Evolutionary conservation across 495 filamentous ascomycete genomes (phyloP), one percentile per base, ranked within the genome.

Genomic region (Aspergillus cristatus): DNA sequence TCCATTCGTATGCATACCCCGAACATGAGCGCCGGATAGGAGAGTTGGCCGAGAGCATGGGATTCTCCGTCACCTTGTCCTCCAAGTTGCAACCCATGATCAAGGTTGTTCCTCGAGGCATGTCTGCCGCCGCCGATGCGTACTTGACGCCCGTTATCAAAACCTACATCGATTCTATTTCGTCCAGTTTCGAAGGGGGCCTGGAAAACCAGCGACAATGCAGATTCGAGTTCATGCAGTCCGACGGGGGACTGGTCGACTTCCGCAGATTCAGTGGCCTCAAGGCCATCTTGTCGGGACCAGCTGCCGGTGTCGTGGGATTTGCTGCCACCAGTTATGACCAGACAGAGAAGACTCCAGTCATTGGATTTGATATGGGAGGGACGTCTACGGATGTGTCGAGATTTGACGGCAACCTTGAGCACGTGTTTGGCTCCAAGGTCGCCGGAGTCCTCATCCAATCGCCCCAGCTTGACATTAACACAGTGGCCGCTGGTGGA

Each of bases 351-450:
- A 86, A 81, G 51, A 90, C 75, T 1, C 90, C 90, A 0, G 84
- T 97, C 7, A 95, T 97, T 51, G 91, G 91, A 0, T 97, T 98
- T 47, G 91, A 97, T 48, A 98, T 98, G 91, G 79, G 80, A 24
- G 91, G 91, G 18, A 98, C 91, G 5, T 89, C 82, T 25, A 98
- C 91, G 0, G 91, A 98, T 54, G 90, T 96, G 5, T 94, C 86
- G 15, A 68, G 91, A 17, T 97, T 91, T 49, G 91, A 90, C 28
- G 90, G 91, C 8, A 73, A 90, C 34, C 87, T 94, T 53, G 91
- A 97, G 40, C 91, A 98, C 56, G 91, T 96, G 0, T 97, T 98
- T 43, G 91, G 94, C 53, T 96, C 91, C 1, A 96, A 90, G 0
- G 94, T 93, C 1, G 91, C 91, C 1, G 91, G 91, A 16, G 86